phyloP scores from a whole-genome alignment of 495 filamentous ascomycete genomes.

The Penicillium simplicissimum region DNA sequence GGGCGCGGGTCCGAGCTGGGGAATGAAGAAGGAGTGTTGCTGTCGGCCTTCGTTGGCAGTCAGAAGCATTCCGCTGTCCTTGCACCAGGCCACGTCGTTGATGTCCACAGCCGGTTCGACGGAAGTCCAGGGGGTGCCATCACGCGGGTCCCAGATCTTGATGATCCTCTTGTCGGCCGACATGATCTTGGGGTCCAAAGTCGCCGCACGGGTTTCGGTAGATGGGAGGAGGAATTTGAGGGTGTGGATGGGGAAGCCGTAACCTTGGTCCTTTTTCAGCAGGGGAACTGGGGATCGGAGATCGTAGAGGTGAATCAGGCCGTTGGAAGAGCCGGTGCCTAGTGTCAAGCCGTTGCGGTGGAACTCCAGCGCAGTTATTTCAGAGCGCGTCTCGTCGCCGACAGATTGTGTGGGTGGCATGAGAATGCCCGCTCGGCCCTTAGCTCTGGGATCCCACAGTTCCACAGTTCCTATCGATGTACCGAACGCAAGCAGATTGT shows the following conservation, averaged over 20 bases:
- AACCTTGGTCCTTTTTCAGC: constrained; percentile 91
- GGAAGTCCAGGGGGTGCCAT: constrained; percentile 86
- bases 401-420: constrained; percentile 45
- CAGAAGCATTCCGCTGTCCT: constrained; percentile 84
- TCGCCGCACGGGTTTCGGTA: constrained; percentile 58
- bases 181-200: constrained; percentile 79
- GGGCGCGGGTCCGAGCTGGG: constrained; percentile 87
- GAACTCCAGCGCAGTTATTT: constrained; percentile 87
- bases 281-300: constrained; percentile 83
- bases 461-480: constrained; percentile 96
- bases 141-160: constrained; percentile 88
- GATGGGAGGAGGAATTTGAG: constrained; percentile 81
- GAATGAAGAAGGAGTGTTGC: constrained; percentile 95
- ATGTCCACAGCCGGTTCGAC: constrained; percentile 94
- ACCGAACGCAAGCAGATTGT: constrained; percentile 90
- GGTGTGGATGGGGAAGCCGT: constrained; percentile 89
- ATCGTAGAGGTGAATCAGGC: constrained; percentile 91
- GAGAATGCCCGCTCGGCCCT: constrained; percentile 77
- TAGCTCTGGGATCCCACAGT: constrained; percentile 88
- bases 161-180: constrained; percentile 93
- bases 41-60: constrained; percentile 94
- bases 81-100: constrained; percentile 86
- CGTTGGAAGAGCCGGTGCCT: constrained; percentile 84
- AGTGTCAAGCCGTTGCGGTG: constrained; percentile 80
- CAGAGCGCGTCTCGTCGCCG: constrained; percentile 56